phyloP scores from a whole-genome alignment of 2,329 filamentous ascomycete genomes.

The Pseudogymnoascus sp. region DNA sequence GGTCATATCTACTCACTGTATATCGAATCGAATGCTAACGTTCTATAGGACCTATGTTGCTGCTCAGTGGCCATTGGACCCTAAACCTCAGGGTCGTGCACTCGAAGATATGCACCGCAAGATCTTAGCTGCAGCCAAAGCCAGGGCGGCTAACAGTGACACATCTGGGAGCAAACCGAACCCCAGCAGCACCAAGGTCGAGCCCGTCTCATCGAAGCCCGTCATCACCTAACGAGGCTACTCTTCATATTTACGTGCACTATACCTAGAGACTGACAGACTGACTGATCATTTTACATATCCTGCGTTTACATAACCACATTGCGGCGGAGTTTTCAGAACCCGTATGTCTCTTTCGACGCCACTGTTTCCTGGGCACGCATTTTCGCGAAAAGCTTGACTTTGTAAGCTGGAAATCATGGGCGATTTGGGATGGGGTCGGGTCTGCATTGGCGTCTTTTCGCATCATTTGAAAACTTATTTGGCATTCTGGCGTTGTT shows the following conservation, averaged over 20 bases:
- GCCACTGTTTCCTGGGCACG: neutral
- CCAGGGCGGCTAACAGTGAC: neutral
- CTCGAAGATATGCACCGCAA: conserved; percentile 27
- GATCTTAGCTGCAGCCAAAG: conserved; percentile 17
- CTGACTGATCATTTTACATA: neutral
- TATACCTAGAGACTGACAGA: neutral
- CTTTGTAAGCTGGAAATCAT: neutral
- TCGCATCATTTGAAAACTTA: neutral
- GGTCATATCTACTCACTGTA: conserved; percentile 11
- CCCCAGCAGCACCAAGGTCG: neutral
- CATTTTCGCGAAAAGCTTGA: neutral
- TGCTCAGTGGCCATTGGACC: conserved; percentile 27
- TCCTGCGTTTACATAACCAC: neutral
- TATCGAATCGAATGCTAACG: neutral
- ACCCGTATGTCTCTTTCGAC: neutral
- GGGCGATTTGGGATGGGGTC: neutral
- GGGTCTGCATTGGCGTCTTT: neutral
- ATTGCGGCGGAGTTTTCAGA: conserved; percentile 5
- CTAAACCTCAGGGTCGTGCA: conserved; percentile 21
- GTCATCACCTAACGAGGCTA: neutral
- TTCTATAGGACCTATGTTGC: conserved; percentile 27
- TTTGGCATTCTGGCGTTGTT: neutral
- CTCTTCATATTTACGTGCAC: neutral
- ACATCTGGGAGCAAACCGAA: neutral
- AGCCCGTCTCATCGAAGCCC: neutral